Base-by-base conservation (phyloP, 2,329 filamentous ascomycete genomes). In the Rutstroemia sydowiana region DNA sequence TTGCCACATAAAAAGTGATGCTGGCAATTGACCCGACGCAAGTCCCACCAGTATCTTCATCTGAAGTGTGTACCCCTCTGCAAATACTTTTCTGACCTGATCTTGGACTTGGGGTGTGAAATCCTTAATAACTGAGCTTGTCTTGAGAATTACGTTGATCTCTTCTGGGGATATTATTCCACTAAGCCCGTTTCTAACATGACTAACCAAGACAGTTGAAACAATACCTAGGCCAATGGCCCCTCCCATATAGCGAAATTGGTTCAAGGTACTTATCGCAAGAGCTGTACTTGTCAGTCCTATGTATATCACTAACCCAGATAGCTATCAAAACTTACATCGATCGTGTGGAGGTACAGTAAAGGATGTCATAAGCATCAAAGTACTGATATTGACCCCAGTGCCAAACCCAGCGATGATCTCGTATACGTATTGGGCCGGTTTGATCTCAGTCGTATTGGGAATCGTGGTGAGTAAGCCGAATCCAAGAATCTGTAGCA, bases 341-440 rank as follows among this genome's bases (percentile, higher is more conserved):
- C 20, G 5, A 23, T 45, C 43, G 9, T 23, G 18, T 8, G 20
- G 16, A 8, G 20, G 11, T 6, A 32, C 14, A 8, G 18, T 7
- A 5, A n/a, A 9, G n/a, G 23, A 13, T 10, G 11, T 45, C 2
- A 31, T 6, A 13, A 30, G n/a, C 3, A 30, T 14, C 2, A 3
- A 3, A 7, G 6, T 5, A 14, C 42, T 23, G 2, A 45, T 18
- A 32, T 14, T 45, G 14, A 30, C 6, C 6, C 42, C 42, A 5
- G 18, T 9, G 11, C 42, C 42, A 30, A 45, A 10, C 6, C n/a
- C 42, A 18, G 23, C 11, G 81, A 66, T n/a, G 23, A 73, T 70
- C 51, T 81, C 75, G 57, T 73, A 81, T 2, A 69, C 76, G 53
- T 80, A 81, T 32, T 34, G 36, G 11, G 41, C 31, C 2, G 28